phyloP scores from a whole-genome alignment of 257 asterid genomes.

The Solanum clarkiae region DNA sequence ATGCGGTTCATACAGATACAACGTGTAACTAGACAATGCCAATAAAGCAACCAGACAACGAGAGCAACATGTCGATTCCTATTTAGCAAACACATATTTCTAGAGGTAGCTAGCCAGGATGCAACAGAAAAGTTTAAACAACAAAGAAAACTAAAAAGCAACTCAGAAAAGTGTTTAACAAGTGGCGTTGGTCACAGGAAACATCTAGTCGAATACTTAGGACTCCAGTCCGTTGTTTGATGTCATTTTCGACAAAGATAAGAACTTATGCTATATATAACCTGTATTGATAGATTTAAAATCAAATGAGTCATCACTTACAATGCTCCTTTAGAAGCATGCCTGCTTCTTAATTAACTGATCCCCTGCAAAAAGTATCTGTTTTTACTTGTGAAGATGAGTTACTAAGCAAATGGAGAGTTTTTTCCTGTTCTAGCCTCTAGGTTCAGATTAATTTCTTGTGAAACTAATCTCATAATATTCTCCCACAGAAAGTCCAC shows the following conservation, averaged over 20 bases:
- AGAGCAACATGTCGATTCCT: too few relatives aligned
- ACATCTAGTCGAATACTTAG: background rate
- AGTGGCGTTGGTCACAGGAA: background rate
- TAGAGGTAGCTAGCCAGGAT: background rate
- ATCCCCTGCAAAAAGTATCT: background rate
- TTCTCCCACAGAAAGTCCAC: too few relatives aligned
- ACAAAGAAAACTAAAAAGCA: background rate
- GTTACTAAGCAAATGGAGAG: too few relatives aligned
- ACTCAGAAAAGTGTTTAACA: background rate
- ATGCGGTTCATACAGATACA: too few relatives aligned
- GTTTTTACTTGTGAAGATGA: background rate
- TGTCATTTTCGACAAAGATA: background rate
- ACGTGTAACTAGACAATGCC: too few relatives aligned
- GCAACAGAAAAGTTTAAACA: background rate
- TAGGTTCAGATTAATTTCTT: background rate
- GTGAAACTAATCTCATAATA: too few relatives aligned
- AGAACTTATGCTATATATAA: background rate
- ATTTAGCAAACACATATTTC: background rate
- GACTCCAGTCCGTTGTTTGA: background rate
- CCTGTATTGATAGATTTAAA: background rate
- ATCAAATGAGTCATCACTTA: background rate
- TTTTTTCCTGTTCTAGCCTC: background rate
- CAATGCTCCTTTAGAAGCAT: background rate
- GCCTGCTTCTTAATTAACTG: background rate
- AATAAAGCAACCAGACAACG: too few relatives aligned